Base-by-base conservation (phyloP, 2,329 filamentous ascomycete species). In the Chaetomium globosum region DNA sequence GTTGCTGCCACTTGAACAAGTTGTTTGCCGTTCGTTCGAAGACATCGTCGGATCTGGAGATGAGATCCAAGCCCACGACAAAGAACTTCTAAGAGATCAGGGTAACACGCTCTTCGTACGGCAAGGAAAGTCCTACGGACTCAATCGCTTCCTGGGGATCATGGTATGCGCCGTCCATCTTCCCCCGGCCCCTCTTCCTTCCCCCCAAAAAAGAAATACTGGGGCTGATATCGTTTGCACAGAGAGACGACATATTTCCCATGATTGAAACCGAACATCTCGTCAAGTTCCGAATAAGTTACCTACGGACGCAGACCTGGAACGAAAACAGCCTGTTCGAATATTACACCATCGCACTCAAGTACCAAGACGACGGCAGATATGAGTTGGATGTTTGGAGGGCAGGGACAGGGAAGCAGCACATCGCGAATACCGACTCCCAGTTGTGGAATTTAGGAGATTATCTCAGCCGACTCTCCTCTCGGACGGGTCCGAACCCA, bases 351-450 rank as follows among this genome's bases (percentile, higher is more conserved):
- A 19, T 72, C 10, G 43, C 33, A 5, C 54, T 70, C 49, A 69
- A 65, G 39, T 70, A 71, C 19, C 19, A 36, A 8, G 30, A 55
- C 6, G 60, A 65, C 49, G 70, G 68, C 4, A 39, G 4, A 6
- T 68, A 65, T 53, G 52, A 39, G 4, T 21, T 72, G 28, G 66
- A 70, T 48, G 54, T 72, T 16, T 71, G 70, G 70, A 58, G 70
- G 48, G 65, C 65, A n/a, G 67, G 69, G 3, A 66, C 54, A 3
- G 67, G 61, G 5, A 43, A 48, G 2, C 61, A 66, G 5, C 57
- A 64, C 43, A 26, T 63, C 10, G 59, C 64, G 21, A 57, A 26
- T 6, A 66, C 49, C 12, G 46, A 60, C 5, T 62, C 51, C 26
- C 62, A 59, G 33, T 43, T 70, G 2, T 66, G 67, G 68, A 63